Evolutionary conservation across 352 stramenopile genomes (phyloP).

Genomic region (Phytophthora pseudosyringae): DNA sequence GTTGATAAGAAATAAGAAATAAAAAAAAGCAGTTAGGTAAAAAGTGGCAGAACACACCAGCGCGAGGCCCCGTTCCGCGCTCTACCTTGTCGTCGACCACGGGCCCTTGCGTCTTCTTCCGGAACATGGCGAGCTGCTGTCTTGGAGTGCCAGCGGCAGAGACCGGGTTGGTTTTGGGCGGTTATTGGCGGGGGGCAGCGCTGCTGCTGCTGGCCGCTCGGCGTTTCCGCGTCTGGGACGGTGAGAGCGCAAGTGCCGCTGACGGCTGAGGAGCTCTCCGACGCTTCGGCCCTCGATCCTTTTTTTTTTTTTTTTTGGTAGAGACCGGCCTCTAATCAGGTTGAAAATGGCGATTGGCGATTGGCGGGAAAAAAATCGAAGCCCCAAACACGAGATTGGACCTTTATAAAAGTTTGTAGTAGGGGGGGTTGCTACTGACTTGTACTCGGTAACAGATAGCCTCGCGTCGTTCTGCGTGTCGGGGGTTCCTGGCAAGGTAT

Average conservation of each 20-base stretch:
- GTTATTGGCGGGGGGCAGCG: conserved; percentile 14
- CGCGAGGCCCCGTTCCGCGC: too few species aligned
- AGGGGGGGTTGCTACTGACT: too few species aligned
- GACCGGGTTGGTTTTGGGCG: conserved; percentile 10
- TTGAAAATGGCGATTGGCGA: background rate
- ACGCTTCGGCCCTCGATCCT: conserved; percentile 36
- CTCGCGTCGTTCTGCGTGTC: too few species aligned
- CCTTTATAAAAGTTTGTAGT: too few species aligned
- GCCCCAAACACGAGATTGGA: background rate
- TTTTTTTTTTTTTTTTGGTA: background rate
- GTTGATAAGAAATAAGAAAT: too few species aligned
- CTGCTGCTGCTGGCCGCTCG: too few species aligned
- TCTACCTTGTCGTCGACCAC: conserved; percentile 34
- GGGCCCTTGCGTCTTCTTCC: conserved; percentile 41
- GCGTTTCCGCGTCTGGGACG: conserved; percentile 9
- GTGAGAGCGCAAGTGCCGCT: conserved; percentile 30
- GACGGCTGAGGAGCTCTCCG: conserved; percentile 23
- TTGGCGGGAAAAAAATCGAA: background rate
- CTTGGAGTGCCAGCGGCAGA: background rate
- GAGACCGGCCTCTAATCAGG: conserved; percentile 10
- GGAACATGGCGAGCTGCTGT: conserved; percentile 39
- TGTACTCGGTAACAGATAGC: too few species aligned
- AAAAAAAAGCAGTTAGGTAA: too few species aligned
- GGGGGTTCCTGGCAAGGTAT: too few species aligned
- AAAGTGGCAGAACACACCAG: too few species aligned